These are phyloP conservation scores for Colletotrichum cuscutae DNA, from an alignment of 2,329 filamentous ascomycete species.

Conservation along the genomic window DNA sequence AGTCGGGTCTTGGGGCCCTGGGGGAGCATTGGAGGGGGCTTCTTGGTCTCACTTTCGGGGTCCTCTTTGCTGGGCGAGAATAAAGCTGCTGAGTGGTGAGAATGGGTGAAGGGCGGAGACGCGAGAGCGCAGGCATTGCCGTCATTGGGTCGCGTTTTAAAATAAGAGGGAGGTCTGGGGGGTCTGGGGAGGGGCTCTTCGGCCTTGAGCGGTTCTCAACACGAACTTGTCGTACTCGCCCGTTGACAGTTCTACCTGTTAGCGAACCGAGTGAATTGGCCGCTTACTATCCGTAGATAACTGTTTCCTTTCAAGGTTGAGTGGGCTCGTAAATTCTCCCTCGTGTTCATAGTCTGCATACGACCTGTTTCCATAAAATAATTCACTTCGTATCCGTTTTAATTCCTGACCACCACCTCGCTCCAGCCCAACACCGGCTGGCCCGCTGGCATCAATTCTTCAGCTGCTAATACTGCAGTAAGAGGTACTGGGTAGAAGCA, in stretches of 20 bases:
- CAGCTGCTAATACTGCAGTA: too few species aligned
- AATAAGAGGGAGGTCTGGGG: constrained; percentile 31
- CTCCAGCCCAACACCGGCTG: neutral
- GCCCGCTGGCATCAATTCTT: neutral
- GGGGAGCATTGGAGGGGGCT: neutral
- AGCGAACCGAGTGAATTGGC: neutral
- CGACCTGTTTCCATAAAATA: neutral
- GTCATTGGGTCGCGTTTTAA: constrained; percentile 30
- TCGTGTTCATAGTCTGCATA: neutral
- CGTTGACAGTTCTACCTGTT: neutral
- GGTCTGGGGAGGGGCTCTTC: constrained; percentile 4
- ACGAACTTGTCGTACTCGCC: neutral
- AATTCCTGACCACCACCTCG: neutral
- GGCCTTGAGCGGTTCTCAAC: neutral
- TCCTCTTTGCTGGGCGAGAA: neutral
- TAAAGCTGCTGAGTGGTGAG: neutral
- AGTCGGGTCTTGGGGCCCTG: neutral
- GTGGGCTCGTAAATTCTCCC: neutral
- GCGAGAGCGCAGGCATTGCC: constrained; percentile 21
- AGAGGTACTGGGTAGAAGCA: too few species aligned
- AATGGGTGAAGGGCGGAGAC: neutral
- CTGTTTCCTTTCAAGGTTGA: neutral
- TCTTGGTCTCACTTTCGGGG: constrained; percentile 19
- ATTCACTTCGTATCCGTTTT: neutral
- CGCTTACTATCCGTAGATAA: neutral